Evolutionary conservation across 225 moss, liverwort and hornwort species (phyloP).

Genomic region (Polytrichum formosum): DNA sequence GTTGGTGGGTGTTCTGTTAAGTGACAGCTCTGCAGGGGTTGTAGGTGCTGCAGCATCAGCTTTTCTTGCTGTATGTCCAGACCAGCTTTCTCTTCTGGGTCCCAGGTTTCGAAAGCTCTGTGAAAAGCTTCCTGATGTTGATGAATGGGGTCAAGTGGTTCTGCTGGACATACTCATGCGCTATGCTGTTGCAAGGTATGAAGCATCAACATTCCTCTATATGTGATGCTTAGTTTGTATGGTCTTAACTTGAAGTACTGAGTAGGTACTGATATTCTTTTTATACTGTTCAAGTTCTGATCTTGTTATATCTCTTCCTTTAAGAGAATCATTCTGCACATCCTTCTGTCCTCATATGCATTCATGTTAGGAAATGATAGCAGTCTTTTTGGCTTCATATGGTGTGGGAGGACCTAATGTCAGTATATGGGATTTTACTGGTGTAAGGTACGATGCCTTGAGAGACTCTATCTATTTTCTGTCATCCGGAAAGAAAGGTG

Average conservation of each 20-base stretch:
- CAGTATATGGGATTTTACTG: constrained; percentile 1
- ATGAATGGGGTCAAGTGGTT: constrained; percentile 99
- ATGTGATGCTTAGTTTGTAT: too few species aligned
- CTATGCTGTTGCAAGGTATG: constrained; percentile 79
- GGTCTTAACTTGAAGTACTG: too few species aligned
- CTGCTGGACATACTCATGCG: constrained; percentile 90
- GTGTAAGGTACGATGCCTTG: constrained; percentile 47
- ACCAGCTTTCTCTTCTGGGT: constrained; percentile 71
- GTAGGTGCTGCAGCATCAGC: constrained; percentile 96
- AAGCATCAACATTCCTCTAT: constrained; percentile 12
- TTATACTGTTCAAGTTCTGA: too few species aligned
- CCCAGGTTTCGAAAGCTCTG: constrained; percentile 69
- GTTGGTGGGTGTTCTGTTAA: constrained; percentile 82
- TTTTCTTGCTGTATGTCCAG: constrained; percentile 85
- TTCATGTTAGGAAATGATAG: too few species aligned
- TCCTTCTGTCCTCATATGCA: not conserved
- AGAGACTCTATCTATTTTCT: constrained; percentile 30
- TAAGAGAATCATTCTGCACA: not conserved
- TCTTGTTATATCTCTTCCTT: not conserved
- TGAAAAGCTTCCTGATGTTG: constrained; percentile 83
- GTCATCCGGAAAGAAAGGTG: constrained; percentile 11
- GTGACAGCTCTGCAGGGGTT: constrained; percentile 86
- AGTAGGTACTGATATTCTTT: too few species aligned
- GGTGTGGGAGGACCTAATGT: too few species aligned
- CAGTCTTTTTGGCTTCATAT: too few species aligned